Evolutionary conservation across 176 grass and related monocot species (phyloP), one percentile per base, ranked within the genome.

Genomic region (Pharus latifolius): DNA sequence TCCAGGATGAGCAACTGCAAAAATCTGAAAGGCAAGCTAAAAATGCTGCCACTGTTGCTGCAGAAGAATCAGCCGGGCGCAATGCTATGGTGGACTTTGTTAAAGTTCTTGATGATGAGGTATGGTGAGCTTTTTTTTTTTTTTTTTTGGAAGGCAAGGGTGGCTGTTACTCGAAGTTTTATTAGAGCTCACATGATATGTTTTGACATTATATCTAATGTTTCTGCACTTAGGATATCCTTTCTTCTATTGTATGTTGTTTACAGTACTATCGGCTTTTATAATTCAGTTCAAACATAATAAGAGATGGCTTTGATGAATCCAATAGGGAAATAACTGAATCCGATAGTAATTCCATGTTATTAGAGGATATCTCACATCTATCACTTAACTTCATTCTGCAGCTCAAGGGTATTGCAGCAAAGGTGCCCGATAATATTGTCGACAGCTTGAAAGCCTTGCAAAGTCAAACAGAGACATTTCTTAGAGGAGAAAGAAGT

Each of bases 51-150:
- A 63, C 65, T 54, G 16, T 76, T 29, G 89, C 89, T 47, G 59
- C 79, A 62, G 70, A 92, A 76, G 88, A 87, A 76, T 83, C 71
- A 78, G 59, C 72, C 17, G 89, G 66, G 42, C 76, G 77, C 41
- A 82, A 82, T 74, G 60, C 73, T 48, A 68, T 87, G 49, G 22
- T 89, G 65, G 88, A 85, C 44, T 65, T 96, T 65, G 46, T 92
- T 58, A 92, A 73, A 32, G 72, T 79, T 84, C 69, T 96, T 73
- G 80, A 96, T 50, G 59, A 43, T 40, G 85, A 92, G 93, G 93
- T 96, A 87, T n/a, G 38, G 3, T 28, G 41, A 8, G 35, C 18
- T 13, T 35, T 23, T 20, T n/a, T 60, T 49, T n/a, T n/a, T n/a
- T n/a, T n/a, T n/a, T n/a, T n/a, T n/a, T n/a, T n/a, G n/a, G n/a